A percentile compares a stretch with the other conserved stretches of the same genome.
These are phyloP conservation scores for Cladosporium sp. DNA, from an alignment of 2,329 filamentous ascomycete genomes.

Conservation along the genomic window DNA sequence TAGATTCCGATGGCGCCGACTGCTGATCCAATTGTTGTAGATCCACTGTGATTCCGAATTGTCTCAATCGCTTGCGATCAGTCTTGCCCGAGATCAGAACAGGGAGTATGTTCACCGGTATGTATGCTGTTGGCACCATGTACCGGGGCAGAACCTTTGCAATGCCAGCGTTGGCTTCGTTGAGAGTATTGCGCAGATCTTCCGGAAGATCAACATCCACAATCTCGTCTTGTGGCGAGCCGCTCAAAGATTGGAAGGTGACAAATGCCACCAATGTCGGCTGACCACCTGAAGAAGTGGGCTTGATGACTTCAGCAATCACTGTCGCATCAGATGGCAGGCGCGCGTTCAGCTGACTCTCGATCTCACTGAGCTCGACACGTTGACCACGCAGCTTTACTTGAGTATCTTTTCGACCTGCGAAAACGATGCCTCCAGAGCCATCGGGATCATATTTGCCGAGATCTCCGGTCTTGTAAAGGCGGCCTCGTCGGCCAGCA, in stretches of 20 bases:
- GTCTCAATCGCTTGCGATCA: slow-evolving; percentile 25
- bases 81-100: slow-evolving; percentile 43
- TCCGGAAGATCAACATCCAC: slow-evolving; percentile 7
- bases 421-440: slow-evolving; percentile 45
- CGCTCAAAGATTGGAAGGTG: neutral
- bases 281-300: slow-evolving; percentile 7
- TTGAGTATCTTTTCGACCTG: slow-evolving; percentile 55
- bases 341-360: slow-evolving; percentile 25
- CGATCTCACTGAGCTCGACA: slow-evolving; percentile 56
- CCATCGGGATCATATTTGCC: slow-evolving; percentile 52
- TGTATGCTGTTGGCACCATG: slow-evolving; percentile 42
- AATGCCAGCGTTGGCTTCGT: slow-evolving; percentile 5
- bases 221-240: slow-evolving; percentile 2
- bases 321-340: slow-evolving; percentile 4
- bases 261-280: slow-evolving; percentile 18
- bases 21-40: slow-evolving; percentile 17
- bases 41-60: slow-evolving; percentile 18
- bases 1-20: neutral
- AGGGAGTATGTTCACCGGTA: slow-evolving; percentile 44
- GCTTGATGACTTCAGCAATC: slow-evolving; percentile 9
- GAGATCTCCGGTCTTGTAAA: slow-evolving; percentile 60
- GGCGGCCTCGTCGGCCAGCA: slow-evolving; percentile 38
- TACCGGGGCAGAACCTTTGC: slow-evolving; percentile 26
- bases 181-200: neutral
- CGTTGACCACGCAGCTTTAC: slow-evolving; percentile 64